Evolutionary conservation across 768 basidiomycete genomes (phyloP).

Genomic region (Mycena chlorophos): DNA sequence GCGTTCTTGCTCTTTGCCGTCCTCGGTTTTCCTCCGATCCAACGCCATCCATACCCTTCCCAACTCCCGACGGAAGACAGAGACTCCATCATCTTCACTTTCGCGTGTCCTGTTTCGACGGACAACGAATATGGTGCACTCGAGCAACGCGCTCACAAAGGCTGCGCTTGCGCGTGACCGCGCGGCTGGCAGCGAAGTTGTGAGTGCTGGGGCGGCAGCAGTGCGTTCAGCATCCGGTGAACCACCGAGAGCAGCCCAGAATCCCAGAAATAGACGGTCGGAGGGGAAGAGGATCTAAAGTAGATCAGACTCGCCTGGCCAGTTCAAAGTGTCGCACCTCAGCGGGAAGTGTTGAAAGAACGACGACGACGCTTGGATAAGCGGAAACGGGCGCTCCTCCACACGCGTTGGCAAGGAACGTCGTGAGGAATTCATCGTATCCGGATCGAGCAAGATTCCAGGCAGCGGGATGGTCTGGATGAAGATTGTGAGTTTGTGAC

Average conservation of each 20-base stretch:
- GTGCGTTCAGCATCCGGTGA: not conserved
- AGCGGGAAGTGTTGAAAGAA: constrained; percentile 78
- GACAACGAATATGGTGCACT: constrained; percentile 17
- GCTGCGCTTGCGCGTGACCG: constrained; percentile 20
- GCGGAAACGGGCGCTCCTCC: constrained; percentile 75
- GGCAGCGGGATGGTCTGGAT: constrained; percentile 3
- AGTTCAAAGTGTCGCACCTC: constrained; percentile 8
- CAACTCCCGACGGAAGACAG: constrained; percentile 11
- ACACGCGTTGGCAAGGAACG: constrained; percentile 78
- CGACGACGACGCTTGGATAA: constrained; percentile 79
- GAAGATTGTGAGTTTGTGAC: too few species aligned
- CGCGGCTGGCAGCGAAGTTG: constrained; percentile 16
- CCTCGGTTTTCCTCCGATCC: not conserved
- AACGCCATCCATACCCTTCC: constrained; percentile 16
- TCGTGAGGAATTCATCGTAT: constrained; percentile 67
- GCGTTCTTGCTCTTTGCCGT: not conserved
- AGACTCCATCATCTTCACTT: not conserved
- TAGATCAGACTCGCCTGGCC: not conserved
- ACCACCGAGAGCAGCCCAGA: constrained; percentile 82
- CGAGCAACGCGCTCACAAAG: constrained; percentile 16
- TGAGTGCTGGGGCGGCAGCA: constrained; percentile 8
- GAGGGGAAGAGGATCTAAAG: constrained; percentile 25
- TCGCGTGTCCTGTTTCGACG: not conserved
- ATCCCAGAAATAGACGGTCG: constrained; percentile 51
- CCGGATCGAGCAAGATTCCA: constrained; percentile 38